Evolutionary conservation across 2,329 filamentous ascomycete genomes (phyloP), one percentile per base, ranked within the genome.

Genomic region (Diaporthe sp.): DNA sequence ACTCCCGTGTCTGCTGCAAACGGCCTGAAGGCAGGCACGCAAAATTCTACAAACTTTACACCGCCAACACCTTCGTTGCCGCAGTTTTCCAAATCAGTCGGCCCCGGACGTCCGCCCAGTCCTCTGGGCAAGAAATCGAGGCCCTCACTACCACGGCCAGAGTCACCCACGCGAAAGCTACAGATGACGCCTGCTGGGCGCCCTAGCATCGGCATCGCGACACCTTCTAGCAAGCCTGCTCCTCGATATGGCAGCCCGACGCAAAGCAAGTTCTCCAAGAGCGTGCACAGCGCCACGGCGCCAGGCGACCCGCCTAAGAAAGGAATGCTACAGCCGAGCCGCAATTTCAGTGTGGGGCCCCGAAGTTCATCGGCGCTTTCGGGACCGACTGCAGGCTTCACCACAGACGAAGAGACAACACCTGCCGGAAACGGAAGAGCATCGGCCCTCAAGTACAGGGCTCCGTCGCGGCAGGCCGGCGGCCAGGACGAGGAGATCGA

Each of bases 11-110:
- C 92, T n/a, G 90, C 90, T 39, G 87, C 88, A 68, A 85, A 85
- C 61, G 88, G 86, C 42, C 84, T 92, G 68, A 90, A 88, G 78
- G 83, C 84, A 37, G 87, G 85, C 68, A 88, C 81, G 76, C 92
- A 91, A 70, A 90, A 90, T 80, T 87, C 90, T 32, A 89, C 86
- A 47, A 90, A 89, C 79, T 88, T 88, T 80, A 91, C 92, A 30
- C 89, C 93, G 39, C 90, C 92, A 4, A 92, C 89, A 0, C 90
- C 92, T 0, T 89, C 89, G 0, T 78, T 94, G 66, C 89, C 93
- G 72, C 96, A 96, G 81, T 97, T 98, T 85, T 97, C 95, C 81
- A 94, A 97, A 83, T 97, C 96, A 0, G 87, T 97, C 58, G 95
- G 95, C 1, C 94, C 94, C 9, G 90, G 91, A 53, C 90, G 93